phyloP scores from a whole-genome alignment of 179 eudicot species.

The Dionaea muscipula region DNA sequence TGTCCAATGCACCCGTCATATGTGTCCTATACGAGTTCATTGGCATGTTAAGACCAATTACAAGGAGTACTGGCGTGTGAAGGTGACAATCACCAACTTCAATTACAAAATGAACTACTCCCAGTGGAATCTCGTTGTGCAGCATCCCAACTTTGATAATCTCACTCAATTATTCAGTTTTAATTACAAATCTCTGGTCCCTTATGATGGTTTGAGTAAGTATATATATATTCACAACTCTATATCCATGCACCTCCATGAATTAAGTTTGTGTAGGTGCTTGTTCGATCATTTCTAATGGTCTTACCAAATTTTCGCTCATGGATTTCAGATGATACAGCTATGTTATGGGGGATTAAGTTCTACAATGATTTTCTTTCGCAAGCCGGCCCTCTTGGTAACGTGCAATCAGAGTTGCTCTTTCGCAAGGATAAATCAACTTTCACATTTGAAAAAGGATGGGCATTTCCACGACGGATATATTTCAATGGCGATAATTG shows the following conservation, averaged over 20 bases:
- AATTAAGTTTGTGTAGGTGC: slow-evolving; percentile 1
- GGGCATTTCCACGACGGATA: slow-evolving; percentile 42
- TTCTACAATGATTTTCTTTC: slow-evolving; percentile 32
- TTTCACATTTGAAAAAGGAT: slow-evolving; percentile 40
- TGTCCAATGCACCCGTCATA: slow-evolving; percentile 30
- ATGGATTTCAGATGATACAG: slow-evolving; percentile 28
- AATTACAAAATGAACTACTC: slow-evolving; percentile 37
- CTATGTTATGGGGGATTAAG: slow-evolving; percentile 32
- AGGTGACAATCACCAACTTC: slow-evolving; percentile 33
- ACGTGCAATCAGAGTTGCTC: slow-evolving; percentile 31
- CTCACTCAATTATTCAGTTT: slow-evolving; percentile 31
- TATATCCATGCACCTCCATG: slow-evolving; percentile 1
- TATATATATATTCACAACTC: neutral
- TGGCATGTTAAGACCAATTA: slow-evolving; percentile 40
- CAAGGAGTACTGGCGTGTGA: slow-evolving; percentile 38
- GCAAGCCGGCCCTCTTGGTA: slow-evolving; percentile 35
- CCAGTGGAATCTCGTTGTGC: slow-evolving; percentile 34
- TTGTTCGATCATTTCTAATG: neutral
- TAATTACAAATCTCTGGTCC: slow-evolving; percentile 36
- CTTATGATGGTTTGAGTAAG: slow-evolving; percentile 37
- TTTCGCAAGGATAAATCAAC: slow-evolving; percentile 32
- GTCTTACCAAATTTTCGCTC: neutral
- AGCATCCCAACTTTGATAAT: slow-evolving; percentile 35
- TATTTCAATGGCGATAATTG: slow-evolving; percentile 47
- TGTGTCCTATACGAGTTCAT: slow-evolving; percentile 37